Percentiles rank a stretch among this genome's conserved stretches.
Conservation (phyloP, 129 eudicot species). For the Calendula officinalis region DNA sequence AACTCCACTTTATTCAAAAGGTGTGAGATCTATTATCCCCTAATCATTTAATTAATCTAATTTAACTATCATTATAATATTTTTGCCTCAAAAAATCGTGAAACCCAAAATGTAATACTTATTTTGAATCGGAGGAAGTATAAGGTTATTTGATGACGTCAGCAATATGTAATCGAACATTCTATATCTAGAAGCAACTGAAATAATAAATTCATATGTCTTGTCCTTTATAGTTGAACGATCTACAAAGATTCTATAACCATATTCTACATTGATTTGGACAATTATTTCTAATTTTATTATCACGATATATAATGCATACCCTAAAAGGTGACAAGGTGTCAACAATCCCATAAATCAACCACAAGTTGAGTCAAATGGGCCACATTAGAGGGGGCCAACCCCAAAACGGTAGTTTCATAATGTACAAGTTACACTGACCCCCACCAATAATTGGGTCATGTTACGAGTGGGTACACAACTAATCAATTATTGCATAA, state of each 20-base stretch:
- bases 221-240: conserved; percentile 16
- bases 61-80: too few relatives aligned
- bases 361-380: neutral
- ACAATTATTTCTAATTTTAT: conserved; percentile 14
- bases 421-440: neutral
- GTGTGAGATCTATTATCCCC: too few relatives aligned
- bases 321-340: conserved; percentile 5
- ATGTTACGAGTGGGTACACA: conserved; percentile 25
- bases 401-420: neutral
- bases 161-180: conserved; percentile 11
- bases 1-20: too few relatives aligned
- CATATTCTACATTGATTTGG: conserved; percentile 27
- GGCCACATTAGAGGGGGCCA: conserved; percentile 13
- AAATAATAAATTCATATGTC: conserved; percentile 17
- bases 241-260: conserved; percentile 24
- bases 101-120: too few relatives aligned
- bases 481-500: neutral
- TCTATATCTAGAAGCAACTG: conserved; percentile 31
- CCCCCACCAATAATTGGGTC: conserved; percentile 20
- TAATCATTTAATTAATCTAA: too few relatives aligned
- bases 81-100: too few relatives aligned
- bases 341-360: conserved; percentile 9
- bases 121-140: too few relatives aligned
- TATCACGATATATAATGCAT: conserved; percentile 8
- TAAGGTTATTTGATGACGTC: conserved; percentile 3